Base-by-base conservation (phyloP, 2,329 filamentous ascomycete species). In the Ramularia endophylla region DNA sequence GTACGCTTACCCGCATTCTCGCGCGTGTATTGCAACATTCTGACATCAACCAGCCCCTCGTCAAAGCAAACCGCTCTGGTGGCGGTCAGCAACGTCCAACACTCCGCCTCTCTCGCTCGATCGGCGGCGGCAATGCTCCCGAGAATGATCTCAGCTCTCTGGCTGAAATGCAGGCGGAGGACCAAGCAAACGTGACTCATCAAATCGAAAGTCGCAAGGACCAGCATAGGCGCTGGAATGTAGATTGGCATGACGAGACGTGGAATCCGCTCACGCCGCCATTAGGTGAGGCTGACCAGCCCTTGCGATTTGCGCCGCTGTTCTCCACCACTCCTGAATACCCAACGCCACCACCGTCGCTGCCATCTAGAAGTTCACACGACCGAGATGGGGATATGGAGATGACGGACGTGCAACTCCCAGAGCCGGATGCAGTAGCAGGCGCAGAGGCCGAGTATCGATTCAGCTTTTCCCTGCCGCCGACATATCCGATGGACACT, bases 181-280 rank as follows among this genome's bases (percentile, higher is more conserved):
- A 86, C 64, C 83, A 90, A 53, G 87, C 85, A 53, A 80, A 85
- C 55, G 80, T 95, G 53, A 76, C 83, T 48, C 74, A 75, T 50
- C 87, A 94, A 58, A 87, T 97, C 61, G 86, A 94, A 63, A 80
- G 80, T 55, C 90, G 94, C 65, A 81, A 94, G 40, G 77, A 83
- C 56, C 90, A 92, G 65, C 90, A 95, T 67, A 80, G 84, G 55
- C 81, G 85, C 62, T 95, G 90, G 88, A 95, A 95, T 66, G 76
- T 85, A 55, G 84, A 86, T 59, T 88, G 87, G 70, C 78, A 94
- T 56, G 89, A 97, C 68, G 75, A 88, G 61, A 95, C 90, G 47
- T 81, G 83, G 68, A 81, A 83, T 51, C 88, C 90, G 37, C 76
- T 97, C 51, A 87, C 85, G 37, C 88, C 88, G 16, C 79, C 86